phyloP scores from a whole-genome alignment of 2,329 filamentous ascomycete genomes.

The Coleophoma cylindrospora region DNA sequence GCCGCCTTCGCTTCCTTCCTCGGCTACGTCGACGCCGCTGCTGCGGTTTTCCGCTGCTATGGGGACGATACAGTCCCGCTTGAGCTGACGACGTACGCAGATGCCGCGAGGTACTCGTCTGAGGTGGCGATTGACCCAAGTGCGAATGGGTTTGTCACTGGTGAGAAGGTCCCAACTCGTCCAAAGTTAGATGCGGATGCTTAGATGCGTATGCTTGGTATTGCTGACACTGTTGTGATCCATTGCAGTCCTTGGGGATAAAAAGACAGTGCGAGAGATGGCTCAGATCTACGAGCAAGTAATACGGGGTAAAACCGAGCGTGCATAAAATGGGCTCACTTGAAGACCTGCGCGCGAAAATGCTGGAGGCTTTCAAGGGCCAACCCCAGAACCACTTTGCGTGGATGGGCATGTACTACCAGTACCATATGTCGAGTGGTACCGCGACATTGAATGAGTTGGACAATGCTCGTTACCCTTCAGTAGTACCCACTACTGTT shows the following conservation, averaged over 20 bases:
- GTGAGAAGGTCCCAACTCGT: conserved; percentile 12
- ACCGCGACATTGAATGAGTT: neutral
- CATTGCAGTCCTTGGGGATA: conserved; percentile 30
- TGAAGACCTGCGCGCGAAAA: conserved; percentile 23
- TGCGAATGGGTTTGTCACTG: conserved; percentile 14
- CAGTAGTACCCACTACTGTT: neutral
- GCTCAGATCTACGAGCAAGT: conserved; percentile 19
- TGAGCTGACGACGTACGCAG: conserved; percentile 32
- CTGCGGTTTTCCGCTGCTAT: conserved; percentile 26
- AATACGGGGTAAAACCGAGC: conserved; percentile 16
- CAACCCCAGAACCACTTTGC: neutral
- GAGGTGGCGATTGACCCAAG: conserved; percentile 21
- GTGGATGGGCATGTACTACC: neutral
- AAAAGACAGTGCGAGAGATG: conserved; percentile 19
- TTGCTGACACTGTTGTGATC: neutral
- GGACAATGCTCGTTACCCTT: conserved; percentile 1
- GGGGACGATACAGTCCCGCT: conserved; percentile 30
- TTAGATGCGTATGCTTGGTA: neutral
- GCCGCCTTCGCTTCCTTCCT: conserved; percentile 21
- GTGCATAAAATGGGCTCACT: conserved; percentile 20
- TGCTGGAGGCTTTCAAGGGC: conserved; percentile 6
- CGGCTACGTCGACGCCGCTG: conserved; percentile 18
- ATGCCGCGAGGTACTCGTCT: conserved; percentile 31
- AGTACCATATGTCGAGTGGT: neutral
- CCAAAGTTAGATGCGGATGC: neutral